Base-by-base conservation (phyloP, 2,329 filamentous ascomycete genomes). In the Alternaria triticimaculans region DNA sequence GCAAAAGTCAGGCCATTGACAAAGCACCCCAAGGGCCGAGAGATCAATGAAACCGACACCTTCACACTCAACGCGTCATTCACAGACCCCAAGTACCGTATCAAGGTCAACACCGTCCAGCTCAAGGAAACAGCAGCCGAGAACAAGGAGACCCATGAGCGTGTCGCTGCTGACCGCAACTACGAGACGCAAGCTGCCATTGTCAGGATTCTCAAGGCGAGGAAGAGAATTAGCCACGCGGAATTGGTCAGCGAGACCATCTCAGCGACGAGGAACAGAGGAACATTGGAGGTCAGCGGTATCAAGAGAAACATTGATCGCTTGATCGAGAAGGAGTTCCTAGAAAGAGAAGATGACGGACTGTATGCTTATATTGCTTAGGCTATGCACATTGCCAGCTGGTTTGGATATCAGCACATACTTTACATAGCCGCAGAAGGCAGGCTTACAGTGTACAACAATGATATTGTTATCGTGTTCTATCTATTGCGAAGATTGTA, bases 21-120 rank as follows among this genome's bases (percentile, higher is more conserved):
- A 46, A 99, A 99, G 81, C 88, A 90, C 65, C 96, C 96, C 37
- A 94, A 92, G 80, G 91, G 92, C 56, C 89, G 90, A 58, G 94
- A 99, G 0, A 89, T 99, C 69, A 87, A 87, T 62, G 76, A 84
- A 1, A 92, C 88, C 0, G 96, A 99, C 81, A 92, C 90, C 0
- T 99, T 99, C 75, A 88, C 88, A 0, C 90, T 97, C 75, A 97
- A 97, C 82, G 81, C 86, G 48, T 78, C 79, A 15, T 99, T 99
- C 80, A 83, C 83, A 3, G 91, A 97, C 76, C 87, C 90, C 20
- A 97, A 96, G 80, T 92, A 92, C 80, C 89, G 94, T 60, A 90
- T 99, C 82, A 99, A 99, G 84, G 97, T 99, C 84, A 99, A 98
- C 82, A 95, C 97, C 81, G 96, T 99, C 72, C 96, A 99, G 81